These are phyloP conservation scores for Astragalus glycyphyllos DNA, from an alignment of 306 rosid species.

Conservation along the genomic window DNA sequence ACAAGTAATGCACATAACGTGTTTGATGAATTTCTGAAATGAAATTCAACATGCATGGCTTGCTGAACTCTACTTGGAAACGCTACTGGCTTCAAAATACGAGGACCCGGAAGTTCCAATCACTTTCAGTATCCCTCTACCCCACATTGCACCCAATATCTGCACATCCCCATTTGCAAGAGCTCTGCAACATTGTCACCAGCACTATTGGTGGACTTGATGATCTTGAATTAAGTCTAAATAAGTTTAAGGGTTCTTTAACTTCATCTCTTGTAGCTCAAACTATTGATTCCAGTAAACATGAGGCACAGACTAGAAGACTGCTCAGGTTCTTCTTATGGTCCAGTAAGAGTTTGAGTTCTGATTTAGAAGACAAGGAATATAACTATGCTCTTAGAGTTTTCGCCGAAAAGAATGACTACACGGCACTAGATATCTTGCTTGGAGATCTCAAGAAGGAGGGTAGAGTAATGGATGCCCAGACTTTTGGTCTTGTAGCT, in stretches of 20 bases:
- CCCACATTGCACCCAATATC: constrained; percentile 45
- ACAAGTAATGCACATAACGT: constrained; percentile 43
- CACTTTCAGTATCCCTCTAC: constrained; percentile 37
- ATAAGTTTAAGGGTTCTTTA: constrained; percentile 46
- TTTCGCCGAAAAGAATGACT: constrained; percentile 75
- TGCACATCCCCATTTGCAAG: constrained; percentile 47
- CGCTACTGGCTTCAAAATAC: constrained; percentile 31
- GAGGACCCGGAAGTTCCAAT: constrained; percentile 30
- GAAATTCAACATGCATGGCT: constrained; percentile 54
- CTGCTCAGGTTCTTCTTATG: constrained; percentile 85
- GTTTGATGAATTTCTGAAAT: constrained; percentile 57
- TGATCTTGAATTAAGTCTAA: constrained; percentile 67
- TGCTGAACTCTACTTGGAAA: constrained; percentile 48
- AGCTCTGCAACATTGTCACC: constrained; percentile 56
- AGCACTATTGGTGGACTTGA: constrained; percentile 72
- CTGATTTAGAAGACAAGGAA: constrained; percentile 63
- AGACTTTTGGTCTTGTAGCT: constrained; percentile 65
- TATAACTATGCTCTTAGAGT: constrained; percentile 69
- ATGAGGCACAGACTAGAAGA: constrained; percentile 72
- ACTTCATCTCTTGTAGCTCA: constrained; percentile 69
- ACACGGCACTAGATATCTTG: constrained; percentile 67
- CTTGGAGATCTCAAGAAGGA: constrained; percentile 69
- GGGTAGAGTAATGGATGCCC: constrained; percentile 67
- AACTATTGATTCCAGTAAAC: constrained; percentile 69
- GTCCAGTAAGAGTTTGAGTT: constrained; percentile 64